phyloP scores from a whole-genome alignment of 352 stramenopile species.

The Globisporangium echinulatum region DNA sequence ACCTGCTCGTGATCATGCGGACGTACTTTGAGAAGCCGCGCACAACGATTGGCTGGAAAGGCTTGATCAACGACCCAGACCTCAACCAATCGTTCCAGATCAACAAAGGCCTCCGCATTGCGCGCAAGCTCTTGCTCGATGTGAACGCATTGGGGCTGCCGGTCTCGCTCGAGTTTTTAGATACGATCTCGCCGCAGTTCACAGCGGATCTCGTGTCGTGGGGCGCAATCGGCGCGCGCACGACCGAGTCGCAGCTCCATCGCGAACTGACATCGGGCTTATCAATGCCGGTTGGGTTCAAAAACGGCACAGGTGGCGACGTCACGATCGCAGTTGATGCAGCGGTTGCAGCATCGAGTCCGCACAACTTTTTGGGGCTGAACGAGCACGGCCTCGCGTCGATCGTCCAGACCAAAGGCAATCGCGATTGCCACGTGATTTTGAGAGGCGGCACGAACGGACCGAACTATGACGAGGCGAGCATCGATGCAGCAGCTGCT shows the following conservation, averaged over 20 bases:
- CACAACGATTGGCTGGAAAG: conserved; percentile 88
- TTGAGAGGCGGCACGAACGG: conserved; percentile 63
- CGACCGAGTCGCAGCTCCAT: conserved; percentile 86
- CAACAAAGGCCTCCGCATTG: conserved; percentile 83
- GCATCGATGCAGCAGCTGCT: conserved; percentile 53
- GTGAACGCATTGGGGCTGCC: conserved; percentile 75
- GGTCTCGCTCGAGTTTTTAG: conserved; percentile 73
- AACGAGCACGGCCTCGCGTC: conserved; percentile 80
- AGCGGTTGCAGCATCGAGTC: conserved; percentile 69
- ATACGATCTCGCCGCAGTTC: conserved; percentile 82
- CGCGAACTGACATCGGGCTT: conserved; percentile 85
- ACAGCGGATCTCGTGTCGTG: conserved; percentile 72
- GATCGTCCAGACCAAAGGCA: conserved; percentile 82
- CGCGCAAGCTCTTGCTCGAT: conserved; percentile 77
- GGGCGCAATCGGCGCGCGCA: conserved; percentile 79
- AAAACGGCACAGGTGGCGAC: conserved; percentile 85
- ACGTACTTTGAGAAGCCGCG: conserved; percentile 90
- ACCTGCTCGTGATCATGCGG: conserved; percentile 87
- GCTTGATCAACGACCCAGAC: conserved; percentile 88
- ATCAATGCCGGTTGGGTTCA: conserved; percentile 88
- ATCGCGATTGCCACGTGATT: conserved; percentile 83
- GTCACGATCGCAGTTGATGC: conserved; percentile 84
- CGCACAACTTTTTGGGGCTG: conserved; percentile 86
- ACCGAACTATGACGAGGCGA: conserved; percentile 78
- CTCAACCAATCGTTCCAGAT: conserved; percentile 87